Evolutionary conservation across 1,284 basidiomycete species (phyloP).

Genomic region (Bondarzewia mesenterica): DNA sequence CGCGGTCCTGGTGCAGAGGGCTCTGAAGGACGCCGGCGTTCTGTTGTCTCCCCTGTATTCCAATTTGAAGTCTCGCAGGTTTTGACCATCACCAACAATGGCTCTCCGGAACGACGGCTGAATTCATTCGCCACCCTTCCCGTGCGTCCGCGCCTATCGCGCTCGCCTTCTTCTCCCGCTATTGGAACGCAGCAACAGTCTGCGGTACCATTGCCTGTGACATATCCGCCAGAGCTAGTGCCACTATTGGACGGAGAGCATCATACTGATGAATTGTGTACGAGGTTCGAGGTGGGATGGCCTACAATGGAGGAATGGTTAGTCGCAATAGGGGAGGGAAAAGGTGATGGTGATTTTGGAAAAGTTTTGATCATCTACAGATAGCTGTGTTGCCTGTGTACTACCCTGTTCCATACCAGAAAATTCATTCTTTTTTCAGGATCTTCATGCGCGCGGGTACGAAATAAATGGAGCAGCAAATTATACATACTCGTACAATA

Average conservation of each 20-base stretch:
- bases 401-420: not conserved
- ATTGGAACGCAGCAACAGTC: slow-evolving; percentile 17
- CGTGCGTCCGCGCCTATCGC: slow-evolving; percentile 36
- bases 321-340: slow-evolving; percentile 50
- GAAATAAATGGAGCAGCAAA: no score
- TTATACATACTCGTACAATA: no score
- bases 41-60: slow-evolving; percentile 7
- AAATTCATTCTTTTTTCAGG: no score
- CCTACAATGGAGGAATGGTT: slow-evolving; percentile 75
- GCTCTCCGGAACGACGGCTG: slow-evolving; percentile 11
- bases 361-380: slow-evolving; percentile 44
- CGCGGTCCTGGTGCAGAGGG: not conserved
- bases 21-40: slow-evolving; percentile 1
- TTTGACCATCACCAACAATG: slow-evolving; percentile 11
- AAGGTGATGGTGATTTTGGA: slow-evolving; percentile 39
- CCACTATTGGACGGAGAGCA: slow-evolving; percentile 78
- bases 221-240: slow-evolving; percentile 51
- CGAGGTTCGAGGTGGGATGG: slow-evolving; percentile 80
- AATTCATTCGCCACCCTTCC: slow-evolving; percentile 18
- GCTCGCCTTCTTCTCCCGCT: slow-evolving; percentile 32
- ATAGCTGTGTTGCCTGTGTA: slow-evolving; percentile 10
- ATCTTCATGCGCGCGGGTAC: no score
- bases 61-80: slow-evolving; percentile 12
- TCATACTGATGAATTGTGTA: slow-evolving; percentile 87
- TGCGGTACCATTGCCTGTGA: slow-evolving; percentile 8